phyloP scores from a whole-genome alignment of 768 basidiomycete genomes.

The Rhodosporidiobolus sp. region DNA sequence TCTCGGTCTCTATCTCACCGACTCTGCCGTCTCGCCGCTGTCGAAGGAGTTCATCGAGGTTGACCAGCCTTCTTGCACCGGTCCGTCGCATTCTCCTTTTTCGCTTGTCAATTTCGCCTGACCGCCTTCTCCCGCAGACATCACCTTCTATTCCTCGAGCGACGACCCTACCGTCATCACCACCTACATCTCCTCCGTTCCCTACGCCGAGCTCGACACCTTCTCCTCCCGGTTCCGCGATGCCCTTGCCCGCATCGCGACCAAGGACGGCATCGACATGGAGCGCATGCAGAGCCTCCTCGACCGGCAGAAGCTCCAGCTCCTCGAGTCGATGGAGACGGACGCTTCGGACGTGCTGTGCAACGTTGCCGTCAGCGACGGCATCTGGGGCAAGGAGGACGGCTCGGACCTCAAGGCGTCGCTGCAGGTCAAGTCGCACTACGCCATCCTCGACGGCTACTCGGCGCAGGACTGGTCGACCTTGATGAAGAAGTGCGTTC shows the following conservation, averaged over 20 bases:
- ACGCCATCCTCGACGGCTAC: conserved; percentile 67
- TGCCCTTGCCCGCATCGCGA: conserved; percentile 66
- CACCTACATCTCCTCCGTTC: conserved; percentile 78
- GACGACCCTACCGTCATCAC: conserved; percentile 69
- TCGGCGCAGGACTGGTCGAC: conserved; percentile 69
- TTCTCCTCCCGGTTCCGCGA: conserved; percentile 67
- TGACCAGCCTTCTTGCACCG: conserved; percentile 72
- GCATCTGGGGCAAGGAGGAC: conserved; percentile 77
- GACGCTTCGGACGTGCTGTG: conserved; percentile 77
- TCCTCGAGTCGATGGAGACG: conserved; percentile 79
- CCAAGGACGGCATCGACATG: conserved; percentile 77
- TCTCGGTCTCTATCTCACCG: conserved; percentile 81
- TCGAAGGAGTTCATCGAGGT: conserved; percentile 87
- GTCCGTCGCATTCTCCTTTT: conserved; percentile 54
- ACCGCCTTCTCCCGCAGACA: conserved; percentile 47
- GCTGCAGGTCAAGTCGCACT: conserved; percentile 76
- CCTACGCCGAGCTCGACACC: conserved; percentile 68
- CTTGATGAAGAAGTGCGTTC: conserved; percentile 66
- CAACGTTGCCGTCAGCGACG: conserved; percentile 67
- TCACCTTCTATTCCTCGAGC: conserved; percentile 76
- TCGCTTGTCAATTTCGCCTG: neutral
- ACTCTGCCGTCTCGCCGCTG: conserved; percentile 53
- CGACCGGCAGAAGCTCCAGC: conserved; percentile 73
- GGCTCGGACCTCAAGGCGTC: conserved; percentile 71
- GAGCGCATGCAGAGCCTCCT: conserved; percentile 81